Conservation (phyloP, 805 yeast genomes). For the Metschnikowia noctiluminum region DNA sequence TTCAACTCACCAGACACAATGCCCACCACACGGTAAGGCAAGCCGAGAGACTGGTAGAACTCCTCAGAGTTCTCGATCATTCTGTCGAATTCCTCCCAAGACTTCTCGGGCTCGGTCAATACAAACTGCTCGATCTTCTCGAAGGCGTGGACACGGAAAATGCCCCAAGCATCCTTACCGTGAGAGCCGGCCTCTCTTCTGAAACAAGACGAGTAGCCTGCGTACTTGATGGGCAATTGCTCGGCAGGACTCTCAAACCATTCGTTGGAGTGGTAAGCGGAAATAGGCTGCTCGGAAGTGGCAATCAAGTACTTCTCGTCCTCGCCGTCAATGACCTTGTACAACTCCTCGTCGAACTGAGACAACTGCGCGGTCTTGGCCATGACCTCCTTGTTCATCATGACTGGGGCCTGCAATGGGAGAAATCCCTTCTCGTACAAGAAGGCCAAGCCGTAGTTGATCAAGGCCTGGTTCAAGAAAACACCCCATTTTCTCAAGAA, state of each 20-base stretch:
- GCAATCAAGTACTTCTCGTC: slow-evolving; percentile 98
- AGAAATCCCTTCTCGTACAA: slow-evolving; percentile 74
- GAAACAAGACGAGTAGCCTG: slow-evolving; percentile 98
- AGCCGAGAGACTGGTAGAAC: slow-evolving; percentile 84
- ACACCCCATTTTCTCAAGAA: slow-evolving; percentile 95
- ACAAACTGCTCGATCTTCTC: slow-evolving; percentile 98
- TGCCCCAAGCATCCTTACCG: slow-evolving; percentile 99
- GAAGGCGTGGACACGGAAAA: slow-evolving; percentile 97
- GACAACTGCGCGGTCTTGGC: slow-evolving; percentile 98
- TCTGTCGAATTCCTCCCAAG: slow-evolving; percentile 95
- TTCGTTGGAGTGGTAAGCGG: slow-evolving; percentile 95
- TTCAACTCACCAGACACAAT: slow-evolving; percentile 98
- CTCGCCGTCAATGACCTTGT: slow-evolving; percentile 94
- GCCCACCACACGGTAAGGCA: slow-evolving; percentile 96
- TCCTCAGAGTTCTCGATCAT: slow-evolving; percentile 92
- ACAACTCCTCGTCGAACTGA: slow-evolving; percentile 95
- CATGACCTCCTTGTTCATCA: slow-evolving; percentile 99
- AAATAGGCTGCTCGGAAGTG: slow-evolving; percentile 98
- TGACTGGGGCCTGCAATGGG: slow-evolving; percentile 97
- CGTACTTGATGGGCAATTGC: slow-evolving; percentile 94
- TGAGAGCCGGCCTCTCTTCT: slow-evolving; percentile 99
- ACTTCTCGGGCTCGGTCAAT: slow-evolving; percentile 94
- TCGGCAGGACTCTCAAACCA: slow-evolving; percentile 98
- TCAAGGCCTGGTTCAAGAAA: slow-evolving; percentile 94
- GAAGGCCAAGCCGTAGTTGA: slow-evolving; percentile 90